Base-by-base conservation (phyloP, 306 rosid genomes). In the Lablab purpureus region DNA sequence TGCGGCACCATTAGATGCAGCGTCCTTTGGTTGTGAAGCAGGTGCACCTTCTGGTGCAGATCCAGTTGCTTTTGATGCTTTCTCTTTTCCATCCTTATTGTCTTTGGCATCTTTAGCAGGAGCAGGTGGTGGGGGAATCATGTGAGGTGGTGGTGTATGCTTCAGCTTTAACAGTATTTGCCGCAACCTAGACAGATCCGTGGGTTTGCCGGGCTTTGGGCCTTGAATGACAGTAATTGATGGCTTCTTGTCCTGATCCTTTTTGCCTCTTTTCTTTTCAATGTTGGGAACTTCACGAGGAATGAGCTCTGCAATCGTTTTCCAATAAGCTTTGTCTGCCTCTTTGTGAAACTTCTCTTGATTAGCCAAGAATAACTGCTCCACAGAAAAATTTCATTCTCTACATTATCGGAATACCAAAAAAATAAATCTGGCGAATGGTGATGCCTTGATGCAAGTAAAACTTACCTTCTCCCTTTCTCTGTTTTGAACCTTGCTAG, bases 341-440 rank as follows among this genome's bases (percentile, higher is more conserved):
- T 89, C 95, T 85, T 93, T 93, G 87, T 96, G 99, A 87, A 96
- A 96, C 82, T 91, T 93, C 87, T 96, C 99, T 89, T 96, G 98
- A 79, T 79, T 93, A 67, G 90, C 91, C 87, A 85, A 25, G 86
- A 62, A 85, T 46, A 91, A 30, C 99, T 95, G 96, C 79, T 52
- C 89, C 60, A 67, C 15, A 81, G 15, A 76, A 9, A 72, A 66
- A 40, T 65, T 47, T 30, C 56, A 59, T 63, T 52, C 45, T 36
- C 58, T 47, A 65, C 51, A 67, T 82, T 58, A 81, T 45, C 46
- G 73, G 43, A 28, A n/a, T 25, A 74, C 0, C 18, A 51, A 30
- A 30, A 79, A 73, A 8, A 70, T 5, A 13, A 32, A 30, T 47
- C 22, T 41, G 18, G 21, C 9, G 3, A 34, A 70, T 80, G 54